Evolutionary conservation across 805 yeast species (phyloP), one percentile per base, ranked within the genome.

Genomic region (Wickerhamiella kurtzmanii): DNA sequence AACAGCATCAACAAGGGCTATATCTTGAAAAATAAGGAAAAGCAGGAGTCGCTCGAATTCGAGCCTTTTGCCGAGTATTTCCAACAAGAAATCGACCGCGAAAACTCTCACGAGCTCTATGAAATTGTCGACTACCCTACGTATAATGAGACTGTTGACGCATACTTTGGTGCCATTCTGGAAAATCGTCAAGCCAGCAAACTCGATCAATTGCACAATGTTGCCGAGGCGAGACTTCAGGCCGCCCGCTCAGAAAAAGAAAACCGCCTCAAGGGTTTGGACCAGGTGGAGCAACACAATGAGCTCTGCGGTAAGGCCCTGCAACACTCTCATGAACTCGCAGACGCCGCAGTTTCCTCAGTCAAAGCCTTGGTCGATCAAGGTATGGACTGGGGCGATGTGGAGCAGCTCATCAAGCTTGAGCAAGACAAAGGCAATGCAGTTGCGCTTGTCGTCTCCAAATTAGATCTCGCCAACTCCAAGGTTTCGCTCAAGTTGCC

Each of bases 301-400:
- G 75, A 73, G 51, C 67, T 68, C 47, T 82, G 79, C 53, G 97
- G 95, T 9, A 80, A 77, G 51, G 66, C 82, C 3, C 78, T 89
- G 22, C 80, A 83, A 50, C 66, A 72, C 35, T 71, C 82, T 60
- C 81, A 89, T 3, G 77, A 77, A 22, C 54, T 75, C 21, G 86
- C 88, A 3, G 92, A 82, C 44, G 75, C 75, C 16, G 86, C 92
- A 43, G 80, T 75, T 49, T 62, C 60, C 5, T 79, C 82, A 2
- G 82, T 89, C 3, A 81, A 79, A 49, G 66, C 69, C 1, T 64
- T 86, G 46, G 51, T 87, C 3, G 79, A 80, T 47, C 92, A 84
- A 58, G 88, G 84, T 52, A 84, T 86, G 85, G 96, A 89, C 60
- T 89, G 98, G 98, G 74, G 75, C 39, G 81, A 85, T 50, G 88